phyloP scores from a whole-genome alignment of 2,329 filamentous ascomycete genomes.

The Talaromyces albobiverticillius region DNA sequence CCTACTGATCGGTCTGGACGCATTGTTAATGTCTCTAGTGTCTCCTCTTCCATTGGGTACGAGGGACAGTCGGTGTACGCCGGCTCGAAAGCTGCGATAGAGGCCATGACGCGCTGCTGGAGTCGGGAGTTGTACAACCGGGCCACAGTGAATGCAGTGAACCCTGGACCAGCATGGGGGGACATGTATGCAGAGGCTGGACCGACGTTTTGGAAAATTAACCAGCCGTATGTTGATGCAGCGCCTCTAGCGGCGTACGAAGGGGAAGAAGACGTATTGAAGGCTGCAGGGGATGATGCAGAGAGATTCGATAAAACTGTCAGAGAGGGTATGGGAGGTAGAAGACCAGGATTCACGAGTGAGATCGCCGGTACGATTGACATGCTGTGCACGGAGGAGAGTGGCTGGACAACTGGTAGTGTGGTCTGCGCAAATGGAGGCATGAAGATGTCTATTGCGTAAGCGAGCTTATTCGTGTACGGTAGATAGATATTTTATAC shows the following conservation, averaged over 20 bases:
- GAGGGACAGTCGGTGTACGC: constrained; percentile 60
- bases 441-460: constrained; percentile 37
- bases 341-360: constrained; percentile 61
- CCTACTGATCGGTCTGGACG: constrained; percentile 65
- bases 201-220: constrained; percentile 56
- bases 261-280: constrained; percentile 11
- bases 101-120: constrained; percentile 68
- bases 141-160: constrained; percentile 64
- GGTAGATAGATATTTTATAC: neutral
- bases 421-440: constrained; percentile 79
- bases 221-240: constrained; percentile 60
- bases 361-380: constrained; percentile 75
- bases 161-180: constrained; percentile 63
- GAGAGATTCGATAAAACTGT: constrained; percentile 59
- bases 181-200: constrained; percentile 62
- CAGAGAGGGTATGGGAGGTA: constrained; percentile 60
- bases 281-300: constrained; percentile 39
- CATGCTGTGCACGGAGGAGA: constrained; percentile 70
- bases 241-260: constrained; percentile 55
- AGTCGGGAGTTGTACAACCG: constrained; percentile 59
- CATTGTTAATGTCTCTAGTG: constrained; percentile 61
- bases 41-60: constrained; percentile 58
- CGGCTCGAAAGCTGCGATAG: constrained; percentile 64
- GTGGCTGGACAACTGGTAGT: constrained; percentile 73
- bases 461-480: neutral